Evolutionary conservation across 2,329 filamentous ascomycete genomes (phyloP).

Genomic region (Colletotrichum cereale): DNA sequence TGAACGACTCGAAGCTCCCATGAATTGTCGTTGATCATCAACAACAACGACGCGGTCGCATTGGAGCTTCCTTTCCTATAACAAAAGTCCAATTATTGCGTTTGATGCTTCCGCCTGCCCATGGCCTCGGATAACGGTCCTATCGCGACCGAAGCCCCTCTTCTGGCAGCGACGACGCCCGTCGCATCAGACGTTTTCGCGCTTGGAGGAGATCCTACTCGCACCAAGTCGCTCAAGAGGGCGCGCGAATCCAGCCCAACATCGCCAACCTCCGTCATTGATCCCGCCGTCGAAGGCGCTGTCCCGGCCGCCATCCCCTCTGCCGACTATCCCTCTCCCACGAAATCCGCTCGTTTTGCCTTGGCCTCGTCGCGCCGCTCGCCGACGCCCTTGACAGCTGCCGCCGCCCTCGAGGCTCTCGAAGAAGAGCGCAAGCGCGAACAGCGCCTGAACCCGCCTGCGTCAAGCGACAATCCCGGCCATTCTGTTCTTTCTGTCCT

Average conservation of each 20-base stretch:
- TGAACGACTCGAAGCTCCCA: constrained; percentile 39
- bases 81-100: constrained; percentile 8
- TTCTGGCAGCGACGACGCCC: constrained; percentile 51
- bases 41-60: constrained; percentile 34
- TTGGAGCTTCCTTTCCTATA: constrained; percentile 6
- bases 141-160: constrained; percentile 65
- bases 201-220: constrained; percentile 49
- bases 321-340: constrained; percentile 56
- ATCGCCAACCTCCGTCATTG: constrained; percentile 50
- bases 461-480: constrained; percentile 66
- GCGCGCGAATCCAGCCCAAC: constrained; percentile 57
- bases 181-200: constrained; percentile 57
- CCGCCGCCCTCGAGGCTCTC: constrained; percentile 61
- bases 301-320: constrained; percentile 16
- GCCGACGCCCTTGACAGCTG: constrained; percentile 59
- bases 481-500: constrained; percentile 66
- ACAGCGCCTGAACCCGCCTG: constrained; percentile 54
- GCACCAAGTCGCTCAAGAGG: constrained; percentile 57
- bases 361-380: constrained; percentile 56
- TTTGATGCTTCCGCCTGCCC: constrained; percentile 42
- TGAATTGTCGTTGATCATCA: constrained; percentile 36
- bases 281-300: constrained; percentile 36
- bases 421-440: constrained; percentile 64
- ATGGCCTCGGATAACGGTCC: constrained; percentile 69
- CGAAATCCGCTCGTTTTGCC: constrained; percentile 66